Evolutionary conservation across 108 stramenopile species (phyloP), one percentile per base, ranked within the genome.

Genomic region (Fragilaria radians): DNA sequence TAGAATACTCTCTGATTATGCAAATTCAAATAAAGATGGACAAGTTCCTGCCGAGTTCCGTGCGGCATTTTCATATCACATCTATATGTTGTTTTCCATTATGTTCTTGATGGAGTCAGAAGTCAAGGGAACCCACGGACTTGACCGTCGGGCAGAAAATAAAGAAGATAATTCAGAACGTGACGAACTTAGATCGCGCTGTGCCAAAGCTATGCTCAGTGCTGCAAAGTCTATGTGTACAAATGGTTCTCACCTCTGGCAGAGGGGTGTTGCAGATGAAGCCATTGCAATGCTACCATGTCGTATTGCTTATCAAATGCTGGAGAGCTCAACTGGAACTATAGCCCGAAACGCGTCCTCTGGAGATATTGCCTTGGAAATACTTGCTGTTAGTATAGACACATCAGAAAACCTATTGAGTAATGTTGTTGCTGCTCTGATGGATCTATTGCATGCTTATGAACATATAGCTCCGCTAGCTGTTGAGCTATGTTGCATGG

Each of bases 21-120:
- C 64, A 47, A 48, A 47, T 28, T 27, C 52, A 9, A 48, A 50
- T 32, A 46, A 56, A 18, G 33, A 4, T 26, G 51, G 45, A 48
- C 71, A 76, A n/a, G 79, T 89, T 17, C 56, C 83, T 46, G 86
- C 86, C 57, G 51, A 57, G 47, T 89, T 89, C 54, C 78, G 85
- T 28, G 86, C 88, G 65, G 87, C 88, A 5, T 69, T 79, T 49
- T 73, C 85, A 14, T 83, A 78, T 58, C 93, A 90, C 61, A 51
- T 89, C 46, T 94, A 94, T 83, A 88, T 90, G 88, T 76, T 94
- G 22, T 94, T 82, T 63, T 81, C 93, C 1, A 52, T 91, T 51
- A 89, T 91, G 89, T 86, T 85, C 67, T 77, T 85, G 32, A 78
- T 71, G 34, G 93, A 94, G 62, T 74, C 83, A 4, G 78, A 88